Percentiles rank a stretch among this genome's conserved stretches.
Conservation (phyloP, 495 filamentous ascomycete genomes). For the Penicillium steckii region DNA sequence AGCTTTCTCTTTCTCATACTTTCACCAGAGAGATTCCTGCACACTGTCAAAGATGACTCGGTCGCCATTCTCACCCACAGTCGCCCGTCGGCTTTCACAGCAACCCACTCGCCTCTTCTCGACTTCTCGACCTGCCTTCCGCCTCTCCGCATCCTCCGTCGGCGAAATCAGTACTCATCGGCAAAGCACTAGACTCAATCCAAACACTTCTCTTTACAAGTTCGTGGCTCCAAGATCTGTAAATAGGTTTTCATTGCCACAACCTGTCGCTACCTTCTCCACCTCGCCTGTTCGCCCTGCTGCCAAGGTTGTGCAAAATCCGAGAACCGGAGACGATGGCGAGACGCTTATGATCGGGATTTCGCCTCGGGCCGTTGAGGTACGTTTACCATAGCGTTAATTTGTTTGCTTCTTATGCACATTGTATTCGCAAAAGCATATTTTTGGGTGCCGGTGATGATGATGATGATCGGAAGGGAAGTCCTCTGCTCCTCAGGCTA, state of each 20-base stretch:
- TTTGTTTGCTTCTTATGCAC: not conserved
- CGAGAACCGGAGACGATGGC: constrained; percentile 62
- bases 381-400: constrained; percentile 39
- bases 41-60: constrained; percentile 28
- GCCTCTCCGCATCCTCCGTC: constrained; percentile 38
- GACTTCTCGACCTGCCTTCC: constrained; percentile 23
- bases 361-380: constrained; percentile 75
- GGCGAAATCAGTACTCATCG: constrained; percentile 17
- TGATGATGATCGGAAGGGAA: constrained; percentile 8
- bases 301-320: constrained; percentile 37
- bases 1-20: constrained; percentile 6
- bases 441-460: constrained; percentile 1
- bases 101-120: constrained; percentile 24
- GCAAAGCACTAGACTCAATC: constrained; percentile 6
- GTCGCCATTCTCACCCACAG: constrained; percentile 21
- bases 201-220: constrained; percentile 1
- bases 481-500: not conserved
- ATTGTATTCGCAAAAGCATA: not conserved
- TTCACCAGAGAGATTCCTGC: not conserved
- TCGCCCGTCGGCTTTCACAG: constrained; percentile 24
- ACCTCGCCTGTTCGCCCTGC: constrained; percentile 29
- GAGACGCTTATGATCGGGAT: constrained; percentile 77
- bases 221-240: not conserved
- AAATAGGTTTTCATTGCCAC: constrained; percentile 1
- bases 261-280: constrained; percentile 29